Evolutionary conservation across 768 basidiomycete genomes (phyloP).

Genomic region (Mycena kentingensis): DNA sequence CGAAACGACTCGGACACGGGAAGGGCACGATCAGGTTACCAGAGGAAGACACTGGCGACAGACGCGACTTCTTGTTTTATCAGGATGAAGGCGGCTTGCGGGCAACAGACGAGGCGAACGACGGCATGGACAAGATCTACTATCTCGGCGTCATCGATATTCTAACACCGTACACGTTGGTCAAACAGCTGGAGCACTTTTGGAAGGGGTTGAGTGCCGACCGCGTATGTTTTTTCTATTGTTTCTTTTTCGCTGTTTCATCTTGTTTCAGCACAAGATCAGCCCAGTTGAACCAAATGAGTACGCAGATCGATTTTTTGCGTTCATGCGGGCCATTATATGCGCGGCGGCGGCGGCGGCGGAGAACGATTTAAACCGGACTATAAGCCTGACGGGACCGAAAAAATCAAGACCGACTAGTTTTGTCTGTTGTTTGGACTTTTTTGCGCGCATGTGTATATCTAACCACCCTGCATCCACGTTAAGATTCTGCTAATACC

Average conservation of each 20-base stretch:
- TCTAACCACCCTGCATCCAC: too few species aligned
- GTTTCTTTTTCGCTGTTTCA: slow-evolving; percentile 5
- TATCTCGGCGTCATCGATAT: slow-evolving; percentile 98
- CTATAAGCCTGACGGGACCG: too few species aligned
- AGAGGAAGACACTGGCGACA: slow-evolving; percentile 64
- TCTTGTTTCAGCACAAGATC: slow-evolving; percentile 75
- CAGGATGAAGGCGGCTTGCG: slow-evolving; percentile 94
- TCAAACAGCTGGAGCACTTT: slow-evolving; percentile 84
- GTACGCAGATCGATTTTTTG: slow-evolving; percentile 87
- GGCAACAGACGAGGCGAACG: slow-evolving; percentile 86
- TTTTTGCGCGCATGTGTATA: slow-evolving; percentile 5
- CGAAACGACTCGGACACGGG: slow-evolving; percentile 60
- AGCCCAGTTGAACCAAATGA: slow-evolving; percentile 87
- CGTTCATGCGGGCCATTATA: slow-evolving; percentile 85
- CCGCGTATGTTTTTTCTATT: slow-evolving; percentile 59
- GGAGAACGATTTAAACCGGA: slow-evolving; percentile 47
- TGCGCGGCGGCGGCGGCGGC: slow-evolving; percentile 77
- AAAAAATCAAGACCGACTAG: slow-evolving; percentile 1
- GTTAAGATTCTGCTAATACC: too few species aligned
- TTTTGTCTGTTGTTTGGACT: neutral
- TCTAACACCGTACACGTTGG: slow-evolving; percentile 77
- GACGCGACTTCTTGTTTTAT: slow-evolving; percentile 86
- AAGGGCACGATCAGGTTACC: slow-evolving; percentile 54
- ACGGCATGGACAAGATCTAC: slow-evolving; percentile 74
- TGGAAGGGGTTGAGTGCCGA: slow-evolving; percentile 92